Evolutionary conservation across 2,329 filamentous ascomycete species (phyloP).

Genomic region (Xylariaceae sp.): DNA sequence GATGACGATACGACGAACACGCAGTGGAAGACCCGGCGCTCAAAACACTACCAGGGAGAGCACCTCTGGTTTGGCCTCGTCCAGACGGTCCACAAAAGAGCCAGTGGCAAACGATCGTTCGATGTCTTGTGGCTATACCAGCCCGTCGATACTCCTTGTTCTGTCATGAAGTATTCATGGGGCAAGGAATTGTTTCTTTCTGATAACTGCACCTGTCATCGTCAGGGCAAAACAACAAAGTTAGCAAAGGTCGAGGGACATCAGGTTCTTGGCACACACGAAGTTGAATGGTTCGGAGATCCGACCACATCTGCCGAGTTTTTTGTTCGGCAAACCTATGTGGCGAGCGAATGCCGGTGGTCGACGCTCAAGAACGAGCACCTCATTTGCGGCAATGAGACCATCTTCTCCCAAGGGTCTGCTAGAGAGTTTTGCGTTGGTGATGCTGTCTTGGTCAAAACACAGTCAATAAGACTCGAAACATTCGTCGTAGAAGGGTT

Average conservation of each 20-base stretch:
- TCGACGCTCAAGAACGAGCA: conserved; percentile 55
- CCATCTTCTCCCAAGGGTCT: conserved; percentile 7
- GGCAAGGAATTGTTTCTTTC: conserved; percentile 74
- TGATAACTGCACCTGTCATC: conserved; percentile 68
- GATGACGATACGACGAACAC: conserved; percentile 48
- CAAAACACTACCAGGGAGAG: conserved; percentile 41
- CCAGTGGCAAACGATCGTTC: conserved; percentile 43
- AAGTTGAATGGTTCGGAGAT: conserved; percentile 55
- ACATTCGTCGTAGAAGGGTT: conserved; percentile 56
- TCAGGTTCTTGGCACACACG: conserved; percentile 56
- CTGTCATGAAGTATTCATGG: conserved; percentile 65
- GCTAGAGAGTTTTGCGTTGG: conserved; percentile 44
- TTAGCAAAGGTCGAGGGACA: conserved; percentile 45
- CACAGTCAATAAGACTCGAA: conserved; percentile 44
- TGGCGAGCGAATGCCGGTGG: conserved; percentile 59
- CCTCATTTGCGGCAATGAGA: conserved; percentile 48
- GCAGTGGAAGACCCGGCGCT: conserved; percentile 53
- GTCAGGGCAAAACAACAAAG: background rate
- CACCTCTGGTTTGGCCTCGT: conserved; percentile 71
- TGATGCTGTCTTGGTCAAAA: conserved; percentile 56
- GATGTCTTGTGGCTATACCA: conserved; percentile 74
- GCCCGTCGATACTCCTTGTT: conserved; percentile 68
- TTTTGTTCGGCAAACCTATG: conserved; percentile 71
- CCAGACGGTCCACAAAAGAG: conserved; percentile 47
- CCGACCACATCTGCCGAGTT: conserved; percentile 50